A percentile compares a stretch with the other conserved stretches of the same genome.
Conservation (phyloP, 208 protist species). For the Lotmaria passim region DNA sequence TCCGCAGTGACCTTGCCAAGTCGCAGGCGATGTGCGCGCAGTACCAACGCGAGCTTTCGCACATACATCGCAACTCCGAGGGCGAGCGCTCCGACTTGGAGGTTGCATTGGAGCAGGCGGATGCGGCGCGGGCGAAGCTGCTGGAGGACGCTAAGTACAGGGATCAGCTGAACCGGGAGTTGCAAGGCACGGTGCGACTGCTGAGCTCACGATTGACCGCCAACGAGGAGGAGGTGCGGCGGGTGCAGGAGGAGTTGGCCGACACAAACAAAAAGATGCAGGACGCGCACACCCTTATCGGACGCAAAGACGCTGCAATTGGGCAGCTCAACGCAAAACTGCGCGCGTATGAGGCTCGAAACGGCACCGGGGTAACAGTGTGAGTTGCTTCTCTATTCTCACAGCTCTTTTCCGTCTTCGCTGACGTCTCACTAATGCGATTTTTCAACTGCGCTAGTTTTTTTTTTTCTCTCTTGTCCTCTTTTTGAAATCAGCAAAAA, state of each 20-base stretch:
- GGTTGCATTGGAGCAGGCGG: constrained; percentile 61
- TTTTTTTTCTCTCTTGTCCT: not conserved
- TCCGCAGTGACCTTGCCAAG: constrained; percentile 74
- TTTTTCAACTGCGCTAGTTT: not conserved
- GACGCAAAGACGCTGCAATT: constrained; percentile 81
- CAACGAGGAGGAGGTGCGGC: constrained; percentile 77
- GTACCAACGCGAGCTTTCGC: constrained; percentile 68
- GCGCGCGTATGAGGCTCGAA: constrained; percentile 78
- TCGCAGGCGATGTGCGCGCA: constrained; percentile 58
- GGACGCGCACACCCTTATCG: constrained; percentile 81
- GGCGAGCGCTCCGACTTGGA: constrained; percentile 53
- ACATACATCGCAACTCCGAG: constrained; percentile 57
- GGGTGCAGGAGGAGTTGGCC: constrained; percentile 76
- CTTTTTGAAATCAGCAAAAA: too few relatives aligned
- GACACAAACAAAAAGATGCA: constrained; percentile 75
- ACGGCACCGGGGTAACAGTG: constrained; percentile 20
- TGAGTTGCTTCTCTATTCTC: constrained; percentile 9
- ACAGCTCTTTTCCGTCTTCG: not conserved
- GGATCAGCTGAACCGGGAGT: constrained; percentile 79
- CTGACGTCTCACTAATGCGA: too few relatives aligned
- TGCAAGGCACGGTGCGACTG: constrained; percentile 85
- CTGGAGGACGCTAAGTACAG: constrained; percentile 73
- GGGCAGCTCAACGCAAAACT: constrained; percentile 84
- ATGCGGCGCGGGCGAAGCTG: constrained; percentile 59
- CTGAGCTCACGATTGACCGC: constrained; percentile 71